Conservation (phyloP, 225 moss, liverwort and hornwort genomes). For the Physcomitrium patens region DNA sequence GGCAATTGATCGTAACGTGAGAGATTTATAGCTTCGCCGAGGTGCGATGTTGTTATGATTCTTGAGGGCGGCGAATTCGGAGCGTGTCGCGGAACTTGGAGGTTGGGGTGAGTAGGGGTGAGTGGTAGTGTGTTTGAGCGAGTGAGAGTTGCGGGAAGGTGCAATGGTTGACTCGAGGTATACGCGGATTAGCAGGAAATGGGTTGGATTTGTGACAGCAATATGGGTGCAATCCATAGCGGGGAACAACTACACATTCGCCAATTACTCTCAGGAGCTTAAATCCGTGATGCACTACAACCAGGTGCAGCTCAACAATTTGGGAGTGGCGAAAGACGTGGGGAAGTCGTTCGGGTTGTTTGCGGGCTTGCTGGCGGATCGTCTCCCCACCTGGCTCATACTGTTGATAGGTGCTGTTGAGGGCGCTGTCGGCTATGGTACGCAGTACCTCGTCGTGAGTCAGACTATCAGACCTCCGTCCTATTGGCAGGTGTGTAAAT, state of each 20-base stretch:
- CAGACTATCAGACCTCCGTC: constrained; percentile 61
- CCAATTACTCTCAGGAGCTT: constrained; percentile 67
- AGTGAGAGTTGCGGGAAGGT: too few species aligned
- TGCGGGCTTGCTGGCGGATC: constrained; percentile 78
- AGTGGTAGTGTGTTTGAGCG: too few species aligned
- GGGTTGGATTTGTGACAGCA: constrained; percentile 81
- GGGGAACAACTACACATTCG: constrained; percentile 80
- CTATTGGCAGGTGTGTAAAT: constrained; percentile 69
- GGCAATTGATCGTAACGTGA: too few species aligned
- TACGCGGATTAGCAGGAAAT: constrained; percentile 59
- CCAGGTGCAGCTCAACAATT: constrained; percentile 80
- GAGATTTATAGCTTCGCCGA: too few species aligned
- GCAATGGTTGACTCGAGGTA: constrained; percentile 40
- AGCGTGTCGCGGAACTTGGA: too few species aligned
- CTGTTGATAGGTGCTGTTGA: constrained; percentile 79
- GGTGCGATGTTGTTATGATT: too few species aligned
- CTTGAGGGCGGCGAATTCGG: too few species aligned
- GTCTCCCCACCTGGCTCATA: constrained; percentile 77
- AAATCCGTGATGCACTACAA: constrained; percentile 70
- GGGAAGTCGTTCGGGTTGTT: constrained; percentile 84
- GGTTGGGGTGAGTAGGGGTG: too few species aligned
- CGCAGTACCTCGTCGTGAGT: constrained; percentile 72
- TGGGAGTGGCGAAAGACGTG: constrained; percentile 91
- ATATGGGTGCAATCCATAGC: constrained; percentile 92
- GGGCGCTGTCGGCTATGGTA: constrained; percentile 73